phyloP scores from a whole-genome alignment of 2,329 filamentous ascomycete species.

The Beauveria asiatica region DNA sequence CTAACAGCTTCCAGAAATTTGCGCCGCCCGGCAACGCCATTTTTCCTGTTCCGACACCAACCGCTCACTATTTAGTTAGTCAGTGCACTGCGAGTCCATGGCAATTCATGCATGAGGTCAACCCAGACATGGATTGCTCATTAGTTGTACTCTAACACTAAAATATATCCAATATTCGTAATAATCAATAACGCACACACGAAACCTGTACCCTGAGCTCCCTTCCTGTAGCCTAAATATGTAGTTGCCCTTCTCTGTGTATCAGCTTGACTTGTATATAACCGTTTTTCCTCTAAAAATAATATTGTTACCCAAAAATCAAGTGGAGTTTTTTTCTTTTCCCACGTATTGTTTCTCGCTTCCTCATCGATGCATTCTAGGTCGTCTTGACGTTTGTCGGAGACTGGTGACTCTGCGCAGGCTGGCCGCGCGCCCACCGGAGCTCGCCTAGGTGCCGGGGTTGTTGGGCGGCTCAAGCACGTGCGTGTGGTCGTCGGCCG shows the following conservation, averaged over 20 bases:
- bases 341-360: background rate
- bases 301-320: background rate
- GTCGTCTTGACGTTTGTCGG: background rate
- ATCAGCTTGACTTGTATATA: constrained; percentile 1
- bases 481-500: constrained; percentile 71
- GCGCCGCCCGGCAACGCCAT: constrained; percentile 10
- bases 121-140: background rate
- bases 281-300: background rate
- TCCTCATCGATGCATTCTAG: background rate
- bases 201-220: constrained; percentile 3
- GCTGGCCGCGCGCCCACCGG: background rate
- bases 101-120: background rate
- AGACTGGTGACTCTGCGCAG: constrained; percentile 3
- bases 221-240: constrained; percentile 4
- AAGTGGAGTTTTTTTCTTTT: background rate
- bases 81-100: background rate
- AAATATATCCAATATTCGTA: constrained; percentile 8
- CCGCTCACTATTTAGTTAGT: background rate
- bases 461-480: constrained; percentile 65
- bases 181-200: background rate
- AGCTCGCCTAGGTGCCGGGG: constrained; percentile 16
- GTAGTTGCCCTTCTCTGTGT: background rate
- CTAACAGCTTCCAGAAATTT: constrained; percentile 16
- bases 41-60: constrained; percentile 9
- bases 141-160: constrained; percentile 7